A percentile compares a stretch with the other conserved stretches of the same genome.
Evolutionary conservation across 2,329 filamentous ascomycete genomes (phyloP).

Genomic region (Neopestalotiopsis sp.): DNA sequence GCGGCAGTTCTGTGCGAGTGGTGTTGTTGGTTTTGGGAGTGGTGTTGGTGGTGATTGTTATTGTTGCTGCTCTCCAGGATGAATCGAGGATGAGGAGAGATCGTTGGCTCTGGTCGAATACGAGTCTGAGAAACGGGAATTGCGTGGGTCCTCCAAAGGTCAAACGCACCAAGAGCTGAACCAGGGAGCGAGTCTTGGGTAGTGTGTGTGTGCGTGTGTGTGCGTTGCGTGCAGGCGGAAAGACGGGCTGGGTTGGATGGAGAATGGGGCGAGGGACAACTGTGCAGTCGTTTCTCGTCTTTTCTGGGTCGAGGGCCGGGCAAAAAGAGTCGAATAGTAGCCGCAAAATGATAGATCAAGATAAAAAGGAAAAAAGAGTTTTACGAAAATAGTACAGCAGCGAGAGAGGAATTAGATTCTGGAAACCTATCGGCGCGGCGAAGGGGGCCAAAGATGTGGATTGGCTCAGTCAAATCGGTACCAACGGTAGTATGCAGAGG

Average conservation of each 20-base stretch:
- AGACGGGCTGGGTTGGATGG: neutral
- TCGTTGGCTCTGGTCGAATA: constrained; percentile 1
- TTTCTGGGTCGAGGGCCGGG: neutral
- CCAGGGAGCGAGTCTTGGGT: neutral
- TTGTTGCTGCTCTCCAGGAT: constrained; percentile 10
- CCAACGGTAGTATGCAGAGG: neutral
- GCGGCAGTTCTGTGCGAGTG: neutral
- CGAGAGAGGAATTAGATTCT: neutral
- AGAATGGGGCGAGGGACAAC: neutral
- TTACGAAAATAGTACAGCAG: constrained; percentile 14
- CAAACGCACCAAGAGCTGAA: constrained; percentile 5
- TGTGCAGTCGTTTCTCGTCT: neutral
- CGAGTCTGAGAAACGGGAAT: neutral
- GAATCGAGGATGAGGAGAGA: constrained; percentile 2
- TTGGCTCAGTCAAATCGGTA: constrained; percentile 6
- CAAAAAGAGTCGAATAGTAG: neutral
- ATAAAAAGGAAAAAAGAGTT: constrained; percentile 4
- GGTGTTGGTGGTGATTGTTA: constrained; percentile 7
- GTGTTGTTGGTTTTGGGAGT: constrained; percentile 21
- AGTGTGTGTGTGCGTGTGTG: neutral
- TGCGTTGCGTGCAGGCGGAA: neutral
- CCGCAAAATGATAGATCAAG: neutral
- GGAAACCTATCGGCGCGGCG: neutral
- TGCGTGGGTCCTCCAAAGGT: constrained; percentile 5
- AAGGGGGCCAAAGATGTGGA: neutral